Conservation (phyloP, 805 yeast species). For the Saccharomyces kudriavzevii region DNA sequence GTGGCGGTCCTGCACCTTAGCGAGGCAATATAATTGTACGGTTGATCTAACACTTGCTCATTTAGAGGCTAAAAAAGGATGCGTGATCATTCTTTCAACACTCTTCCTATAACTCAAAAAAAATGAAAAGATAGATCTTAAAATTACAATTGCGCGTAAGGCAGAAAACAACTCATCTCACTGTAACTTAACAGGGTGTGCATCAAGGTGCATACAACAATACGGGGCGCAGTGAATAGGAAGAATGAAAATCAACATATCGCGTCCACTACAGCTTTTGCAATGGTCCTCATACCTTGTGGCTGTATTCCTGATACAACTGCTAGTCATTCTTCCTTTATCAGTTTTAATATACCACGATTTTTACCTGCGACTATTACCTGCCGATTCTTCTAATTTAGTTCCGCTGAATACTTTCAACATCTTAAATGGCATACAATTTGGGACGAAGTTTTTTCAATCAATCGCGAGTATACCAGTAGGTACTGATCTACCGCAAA, state of each 20-base stretch:
- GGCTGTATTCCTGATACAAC: slow-evolving; percentile 13
- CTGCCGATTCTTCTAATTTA: slow-evolving; percentile 23
- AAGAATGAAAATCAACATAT: slow-evolving; percentile 22
- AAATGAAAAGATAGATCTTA: neutral
- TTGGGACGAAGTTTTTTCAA: slow-evolving; percentile 7
- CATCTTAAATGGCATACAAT: neutral
- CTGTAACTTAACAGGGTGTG: neutral
- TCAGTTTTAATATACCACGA: slow-evolving; percentile 25
- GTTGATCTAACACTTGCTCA: neutral
- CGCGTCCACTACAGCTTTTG: slow-evolving; percentile 23
- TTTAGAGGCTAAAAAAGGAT: neutral
- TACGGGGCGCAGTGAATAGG: neutral
- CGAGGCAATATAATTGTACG: too few species aligned
- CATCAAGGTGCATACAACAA: neutral
- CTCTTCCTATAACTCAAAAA: too few species aligned
- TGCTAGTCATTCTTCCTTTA: slow-evolving; percentile 23
- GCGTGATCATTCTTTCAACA: neutral
- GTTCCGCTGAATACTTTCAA: slow-evolving; percentile 15
- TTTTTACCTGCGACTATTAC: slow-evolving; percentile 20
- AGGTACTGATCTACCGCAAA: slow-evolving; percentile 11
- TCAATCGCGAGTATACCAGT: slow-evolving; percentile 9
- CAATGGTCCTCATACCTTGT: slow-evolving; percentile 23
- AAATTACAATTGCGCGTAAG: neutral
- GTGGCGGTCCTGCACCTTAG: too few species aligned
- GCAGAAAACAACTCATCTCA: neutral